These are phyloP conservation scores for Hippophae rhamnoides DNA, from an alignment of 306 rosid species.

Conservation along the genomic window DNA sequence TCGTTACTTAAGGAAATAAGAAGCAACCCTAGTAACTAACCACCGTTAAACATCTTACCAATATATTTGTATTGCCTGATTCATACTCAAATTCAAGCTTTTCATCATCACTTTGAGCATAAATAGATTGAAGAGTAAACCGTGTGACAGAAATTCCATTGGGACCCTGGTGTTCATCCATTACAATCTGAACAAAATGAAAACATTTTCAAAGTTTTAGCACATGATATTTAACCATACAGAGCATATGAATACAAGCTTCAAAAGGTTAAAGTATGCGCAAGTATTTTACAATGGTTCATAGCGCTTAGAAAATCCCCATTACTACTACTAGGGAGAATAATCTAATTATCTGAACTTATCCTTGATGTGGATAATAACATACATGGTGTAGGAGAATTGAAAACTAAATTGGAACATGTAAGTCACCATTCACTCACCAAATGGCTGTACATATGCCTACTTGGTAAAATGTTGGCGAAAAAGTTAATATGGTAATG, in stretches of 20 bases:
- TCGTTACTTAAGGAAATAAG: background rate
- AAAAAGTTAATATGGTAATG: too few relatives aligned
- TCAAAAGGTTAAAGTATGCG: too few relatives aligned
- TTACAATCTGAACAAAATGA: constrained; percentile 62
- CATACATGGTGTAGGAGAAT: too few relatives aligned
- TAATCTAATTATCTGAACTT: too few relatives aligned
- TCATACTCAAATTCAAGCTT: constrained; percentile 96
- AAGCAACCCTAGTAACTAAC: background rate
- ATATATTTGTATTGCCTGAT: constrained; percentile 80
- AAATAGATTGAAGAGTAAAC: constrained; percentile 81
- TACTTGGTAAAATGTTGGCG: too few relatives aligned
- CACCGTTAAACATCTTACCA: constrained; percentile 49
- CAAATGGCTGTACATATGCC: too few relatives aligned
- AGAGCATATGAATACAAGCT: background rate
- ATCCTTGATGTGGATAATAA: too few relatives aligned
- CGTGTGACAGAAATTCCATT: constrained; percentile 90
- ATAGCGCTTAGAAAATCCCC: too few relatives aligned
- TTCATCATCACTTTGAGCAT: constrained; percentile 86
- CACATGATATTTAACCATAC: background rate
- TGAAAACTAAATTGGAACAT: too few relatives aligned
- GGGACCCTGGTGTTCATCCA: constrained; percentile 91
- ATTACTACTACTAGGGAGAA: too few relatives aligned
- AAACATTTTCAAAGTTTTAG: constrained; percentile 14
- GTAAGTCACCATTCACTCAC: too few relatives aligned
- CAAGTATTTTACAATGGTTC: too few relatives aligned